Conservation (phyloP, 257 asterid species). For the Solanum rostratum region DNA sequence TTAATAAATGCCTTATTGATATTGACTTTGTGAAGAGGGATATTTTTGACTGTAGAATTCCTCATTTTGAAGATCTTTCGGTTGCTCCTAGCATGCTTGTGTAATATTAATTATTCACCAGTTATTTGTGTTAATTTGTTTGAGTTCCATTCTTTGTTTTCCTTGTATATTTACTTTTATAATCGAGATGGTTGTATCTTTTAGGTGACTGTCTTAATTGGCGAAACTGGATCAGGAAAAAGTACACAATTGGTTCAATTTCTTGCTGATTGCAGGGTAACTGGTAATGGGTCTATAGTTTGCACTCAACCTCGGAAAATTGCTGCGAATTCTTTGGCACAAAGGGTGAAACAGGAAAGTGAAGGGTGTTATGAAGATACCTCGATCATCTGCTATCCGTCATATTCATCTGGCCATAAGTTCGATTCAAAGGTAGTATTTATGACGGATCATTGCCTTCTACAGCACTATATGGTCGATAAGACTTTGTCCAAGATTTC, state of each 20-base stretch:
- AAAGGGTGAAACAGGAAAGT: constrained; percentile 82
- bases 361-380: constrained; percentile 45
- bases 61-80: not conserved
- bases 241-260: constrained; percentile 91
- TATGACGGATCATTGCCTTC: constrained; percentile 80
- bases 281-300: constrained; percentile 38
- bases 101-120: not conserved
- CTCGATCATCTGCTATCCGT: constrained; percentile 35
- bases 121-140: not conserved
- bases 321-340: constrained; percentile 69
- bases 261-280: constrained; percentile 67
- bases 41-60: not conserved
- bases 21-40: not conserved
- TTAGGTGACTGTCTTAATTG: constrained; percentile 64
- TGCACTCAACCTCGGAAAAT: constrained; percentile 97
- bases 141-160: not conserved
- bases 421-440: constrained; percentile 48
- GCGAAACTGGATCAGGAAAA: constrained; percentile 99
- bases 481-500: constrained; percentile 45
- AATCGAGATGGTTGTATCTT: not conserved
- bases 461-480: constrained; percentile 76
- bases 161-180: not conserved
- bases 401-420: constrained; percentile 48
- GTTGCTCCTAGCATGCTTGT: not conserved
- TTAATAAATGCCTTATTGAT: not conserved